phyloP scores from a whole-genome alignment of 345 rosid species.

The Populus davidiana region DNA sequence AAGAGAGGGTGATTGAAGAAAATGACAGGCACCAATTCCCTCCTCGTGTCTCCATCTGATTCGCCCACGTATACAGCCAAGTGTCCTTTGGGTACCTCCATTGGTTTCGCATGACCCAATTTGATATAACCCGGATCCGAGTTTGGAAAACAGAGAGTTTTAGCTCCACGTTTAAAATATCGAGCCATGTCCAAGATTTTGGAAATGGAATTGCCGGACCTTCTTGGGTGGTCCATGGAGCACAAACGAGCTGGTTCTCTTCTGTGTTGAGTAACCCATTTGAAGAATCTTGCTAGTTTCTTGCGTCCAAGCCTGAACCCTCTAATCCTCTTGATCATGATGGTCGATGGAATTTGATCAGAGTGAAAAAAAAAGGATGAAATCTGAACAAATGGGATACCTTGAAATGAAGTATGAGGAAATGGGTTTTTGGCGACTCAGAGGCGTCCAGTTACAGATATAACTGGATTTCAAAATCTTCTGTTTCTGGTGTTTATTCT shows the following conservation, averaged over 20 bases:
- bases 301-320: constrained; percentile 54
- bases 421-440: background rate
- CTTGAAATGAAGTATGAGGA: background rate
- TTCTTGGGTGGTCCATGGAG: background rate
- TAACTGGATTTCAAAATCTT: background rate
- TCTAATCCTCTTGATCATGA: constrained; percentile 42
- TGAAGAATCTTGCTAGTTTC: constrained; percentile 41
- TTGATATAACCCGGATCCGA: constrained; percentile 38
- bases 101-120: constrained; percentile 37
- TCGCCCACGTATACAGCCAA: constrained; percentile 75
- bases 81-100: constrained; percentile 66
- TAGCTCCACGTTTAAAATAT: constrained; percentile 41
- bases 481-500: background rate
- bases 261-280: constrained; percentile 36
- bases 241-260: constrained; percentile 20
- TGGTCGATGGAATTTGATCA: background rate
- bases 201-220: constrained; percentile 30
- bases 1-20: constrained; percentile 85
- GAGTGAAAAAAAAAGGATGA: background rate
- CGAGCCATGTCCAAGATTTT: constrained; percentile 38
- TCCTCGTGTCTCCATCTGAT: constrained; percentile 40
- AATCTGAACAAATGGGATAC: background rate
- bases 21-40: constrained; percentile 67
- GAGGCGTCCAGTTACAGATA: too few relatives aligned
- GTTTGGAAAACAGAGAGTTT: constrained; percentile 15